phyloP scores from a whole-genome alignment of 441 rosid species.

The Gossypium schwendimanii region DNA sequence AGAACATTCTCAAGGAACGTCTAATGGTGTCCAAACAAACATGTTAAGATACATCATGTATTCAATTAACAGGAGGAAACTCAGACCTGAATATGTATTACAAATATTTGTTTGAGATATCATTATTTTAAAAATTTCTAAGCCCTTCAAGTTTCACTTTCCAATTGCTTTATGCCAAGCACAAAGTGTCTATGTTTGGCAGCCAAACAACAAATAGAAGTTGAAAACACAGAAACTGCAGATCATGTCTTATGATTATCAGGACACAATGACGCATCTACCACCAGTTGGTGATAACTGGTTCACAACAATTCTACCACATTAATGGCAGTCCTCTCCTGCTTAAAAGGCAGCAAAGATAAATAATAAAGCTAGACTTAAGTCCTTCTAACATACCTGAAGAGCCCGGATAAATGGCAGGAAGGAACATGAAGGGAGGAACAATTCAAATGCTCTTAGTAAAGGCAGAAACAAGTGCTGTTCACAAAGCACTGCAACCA shows the following conservation, averaged over 20 bases:
- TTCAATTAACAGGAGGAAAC: neutral
- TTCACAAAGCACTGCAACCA: constrained; percentile 97
- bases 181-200: constrained; percentile 3
- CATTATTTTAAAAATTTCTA: neutral
- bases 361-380: constrained; percentile 13
- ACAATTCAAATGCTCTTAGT: constrained; percentile 95
- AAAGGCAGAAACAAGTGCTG: constrained; percentile 86
- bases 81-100: neutral
- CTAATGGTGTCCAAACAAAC: neutral
- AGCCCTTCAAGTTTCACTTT: constrained; percentile 3
- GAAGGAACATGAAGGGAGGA: constrained; percentile 92
- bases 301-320: constrained; percentile 4
- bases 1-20: neutral
- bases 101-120: neutral
- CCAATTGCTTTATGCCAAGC: neutral
- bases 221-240: constrained; percentile 10
- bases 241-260: constrained; percentile 6
- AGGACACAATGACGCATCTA: constrained; percentile 3
- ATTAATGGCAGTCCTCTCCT: constrained; percentile 1
- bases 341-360: constrained; percentile 18
- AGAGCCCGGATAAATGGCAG: constrained; percentile 94
- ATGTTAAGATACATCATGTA: neutral
- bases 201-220: constrained; percentile 8
- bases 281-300: neutral
- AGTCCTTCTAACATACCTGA: constrained; percentile 60